Evolutionary conservation across 352 stramenopile genomes (phyloP), one percentile per base, ranked within the genome.

Genomic region (Globisporangium yorkense): DNA sequence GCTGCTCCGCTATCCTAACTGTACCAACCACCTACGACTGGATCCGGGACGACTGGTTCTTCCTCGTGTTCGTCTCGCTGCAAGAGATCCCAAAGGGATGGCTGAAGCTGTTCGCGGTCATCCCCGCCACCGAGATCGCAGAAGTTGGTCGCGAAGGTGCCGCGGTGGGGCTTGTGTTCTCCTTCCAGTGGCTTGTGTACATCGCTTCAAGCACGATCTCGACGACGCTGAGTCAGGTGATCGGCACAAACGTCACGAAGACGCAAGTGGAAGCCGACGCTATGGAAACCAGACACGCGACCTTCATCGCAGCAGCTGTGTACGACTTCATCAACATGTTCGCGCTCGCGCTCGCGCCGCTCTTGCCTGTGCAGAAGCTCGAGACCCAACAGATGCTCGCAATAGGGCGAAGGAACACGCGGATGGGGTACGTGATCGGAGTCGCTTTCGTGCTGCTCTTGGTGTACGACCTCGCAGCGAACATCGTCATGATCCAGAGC

Each of bases 121-220:
- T 86, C 12, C 59, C 68, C 1, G 68, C 66, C 0, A 88, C 77
- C 1, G 80, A 89, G 54, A 78, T 88, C 46, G 66, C 77, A 3
- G 64, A 79, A 18, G 66, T 74, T 5, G 80, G 75, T 3, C 70
- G 64, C 9, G 77, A 88, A 56, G 80, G 77, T 6, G 74, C 74
- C 39, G 85, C 69, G 1, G 70, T 86, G 40, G 77, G 80, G 0
- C 47, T 87, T 10, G 54, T 85, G 7, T 57, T 83, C 18, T 85
- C 77, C 2, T 68, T 80, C 27, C 70, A 83, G 51, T 63, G 59
- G 29, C 67, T 88, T 35, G 62, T 66, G 3, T 67, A 50, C n/a
- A 56, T 75, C 21, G 57, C 58, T 0, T 59, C 66, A 4, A 67
- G 68, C 43, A 72, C 62, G 18, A 21, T 83, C 4, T 66, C 56